Percentiles rank a stretch among this genome's conserved stretches.
Evolutionary conservation across 768 basidiomycete species (phyloP).

Genomic region (Rhodotorula babjevae): DNA sequence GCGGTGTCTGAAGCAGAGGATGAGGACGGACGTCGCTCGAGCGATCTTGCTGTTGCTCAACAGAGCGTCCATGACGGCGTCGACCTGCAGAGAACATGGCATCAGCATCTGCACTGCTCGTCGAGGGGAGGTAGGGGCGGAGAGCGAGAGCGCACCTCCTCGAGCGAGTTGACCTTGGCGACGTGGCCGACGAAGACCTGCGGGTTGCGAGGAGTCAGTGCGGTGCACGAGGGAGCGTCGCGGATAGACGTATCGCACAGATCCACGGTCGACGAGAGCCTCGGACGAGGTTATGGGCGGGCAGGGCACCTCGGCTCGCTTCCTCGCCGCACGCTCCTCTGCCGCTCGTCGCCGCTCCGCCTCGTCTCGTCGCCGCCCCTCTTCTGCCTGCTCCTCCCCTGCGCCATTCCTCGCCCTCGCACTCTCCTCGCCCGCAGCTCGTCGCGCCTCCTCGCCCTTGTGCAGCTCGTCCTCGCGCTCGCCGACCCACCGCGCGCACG

Average conservation of each 20-base stretch:
- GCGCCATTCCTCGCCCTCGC: background rate
- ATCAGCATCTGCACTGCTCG: no score
- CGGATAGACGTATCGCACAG: slow-evolving; percentile 53
- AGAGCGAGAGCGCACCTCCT: slow-evolving; percentile 11
- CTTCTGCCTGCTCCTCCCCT: background rate
- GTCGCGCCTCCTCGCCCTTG: slow-evolving; percentile 12
- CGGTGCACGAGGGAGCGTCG: slow-evolving; percentile 59
- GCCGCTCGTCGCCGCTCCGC: background rate
- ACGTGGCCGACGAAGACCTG: slow-evolving; percentile 45
- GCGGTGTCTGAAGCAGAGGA: no score
- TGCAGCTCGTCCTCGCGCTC: slow-evolving; percentile 49
- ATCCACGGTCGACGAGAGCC: slow-evolving; percentile 74
- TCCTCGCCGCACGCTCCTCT: background rate
- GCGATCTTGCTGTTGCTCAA: slow-evolving; percentile 68
- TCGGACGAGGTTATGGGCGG: slow-evolving; percentile 63
- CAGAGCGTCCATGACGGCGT: slow-evolving; percentile 61
- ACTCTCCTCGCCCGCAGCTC: background rate
- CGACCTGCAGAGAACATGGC: slow-evolving; percentile 65
- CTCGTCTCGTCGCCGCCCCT: background rate
- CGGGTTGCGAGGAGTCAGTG: slow-evolving; percentile 41
- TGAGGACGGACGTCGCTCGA: slow-evolving; percentile 44
- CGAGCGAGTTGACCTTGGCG: slow-evolving; percentile 38
- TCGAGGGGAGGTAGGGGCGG: no score
- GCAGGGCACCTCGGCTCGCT: slow-evolving; percentile 4
- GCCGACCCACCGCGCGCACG: slow-evolving; percentile 65